Percentiles rank a stretch among this genome's conserved stretches.
These are phyloP conservation scores for Ambrosiella xylebori DNA, from an alignment of 2,329 filamentous ascomycete species.

Conservation along the genomic window DNA sequence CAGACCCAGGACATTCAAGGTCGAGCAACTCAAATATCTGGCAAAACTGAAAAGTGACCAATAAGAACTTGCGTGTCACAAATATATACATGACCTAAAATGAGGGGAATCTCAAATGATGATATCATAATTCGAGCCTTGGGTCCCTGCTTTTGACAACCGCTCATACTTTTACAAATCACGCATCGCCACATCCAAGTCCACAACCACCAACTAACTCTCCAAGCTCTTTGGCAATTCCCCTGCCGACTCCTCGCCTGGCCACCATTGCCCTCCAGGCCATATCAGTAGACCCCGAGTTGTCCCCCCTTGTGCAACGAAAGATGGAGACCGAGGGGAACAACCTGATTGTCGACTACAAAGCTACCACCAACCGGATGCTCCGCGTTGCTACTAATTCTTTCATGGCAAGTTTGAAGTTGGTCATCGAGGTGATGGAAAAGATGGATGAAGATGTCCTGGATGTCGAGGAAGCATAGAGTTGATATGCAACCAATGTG, in stretches of 20 bases:
- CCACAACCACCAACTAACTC: constrained; percentile 13
- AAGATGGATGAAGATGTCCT: constrained; percentile 76
- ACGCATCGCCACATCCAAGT: not conserved
- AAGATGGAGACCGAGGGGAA: constrained; percentile 39
- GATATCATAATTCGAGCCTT: too few species aligned
- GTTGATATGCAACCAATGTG: not conserved
- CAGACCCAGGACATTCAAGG: too few species aligned
- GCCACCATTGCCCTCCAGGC: constrained; percentile 59
- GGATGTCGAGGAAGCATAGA: constrained; percentile 16
- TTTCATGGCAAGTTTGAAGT: constrained; percentile 76
- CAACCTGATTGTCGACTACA: constrained; percentile 59
- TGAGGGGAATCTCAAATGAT: too few species aligned
- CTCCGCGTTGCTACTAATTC: constrained; percentile 88
- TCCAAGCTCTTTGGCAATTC: constrained; percentile 52
- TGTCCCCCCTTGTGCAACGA: constrained; percentile 68
- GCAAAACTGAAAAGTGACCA: too few species aligned
- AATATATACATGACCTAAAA: too few species aligned
- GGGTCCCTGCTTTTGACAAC: not conserved
- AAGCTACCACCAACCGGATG: constrained; percentile 89
- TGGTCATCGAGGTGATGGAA: constrained; percentile 79
- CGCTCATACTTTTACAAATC: not conserved
- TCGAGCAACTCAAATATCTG: too few species aligned
- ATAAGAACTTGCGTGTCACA: too few species aligned
- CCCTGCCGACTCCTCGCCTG: constrained; percentile 65
- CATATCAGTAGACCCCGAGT: constrained; percentile 71